These are phyloP conservation scores for Epicoccum sorghinum DNA, from an alignment of 2,329 filamentous ascomycete species.

Conservation along the genomic window DNA sequence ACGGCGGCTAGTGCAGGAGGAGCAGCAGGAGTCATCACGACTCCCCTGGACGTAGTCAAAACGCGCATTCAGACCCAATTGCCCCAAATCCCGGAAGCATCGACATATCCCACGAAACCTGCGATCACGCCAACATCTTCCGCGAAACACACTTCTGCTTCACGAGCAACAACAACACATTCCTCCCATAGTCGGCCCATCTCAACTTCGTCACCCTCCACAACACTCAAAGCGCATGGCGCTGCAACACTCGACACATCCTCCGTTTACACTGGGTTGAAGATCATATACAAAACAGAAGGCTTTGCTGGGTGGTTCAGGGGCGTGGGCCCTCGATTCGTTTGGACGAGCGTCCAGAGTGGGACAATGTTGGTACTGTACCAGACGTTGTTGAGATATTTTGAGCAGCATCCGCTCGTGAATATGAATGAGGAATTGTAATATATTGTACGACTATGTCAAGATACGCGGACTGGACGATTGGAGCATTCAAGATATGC, in stretches of 20 bases:
- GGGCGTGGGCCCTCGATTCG: constrained; percentile 86
- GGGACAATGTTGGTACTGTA: constrained; percentile 97
- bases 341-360: constrained; percentile 98
- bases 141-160: constrained; percentile 40
- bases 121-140: constrained; percentile 26
- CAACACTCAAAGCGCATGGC: constrained; percentile 78
- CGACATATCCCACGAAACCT: constrained; percentile 23
- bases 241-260: constrained; percentile 85
- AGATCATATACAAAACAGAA: constrained; percentile 87
- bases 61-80: constrained; percentile 95
- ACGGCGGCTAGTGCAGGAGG: constrained; percentile 91
- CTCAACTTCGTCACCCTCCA: constrained; percentile 88
- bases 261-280: constrained; percentile 82
- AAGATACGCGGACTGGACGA: constrained; percentile 5
- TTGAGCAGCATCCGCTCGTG: constrained; percentile 64
- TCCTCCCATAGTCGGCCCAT: constrained; percentile 67
- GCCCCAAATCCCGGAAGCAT: constrained; percentile 49
- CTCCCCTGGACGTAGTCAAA: constrained; percentile 96
- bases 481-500: constrained; percentile 18
- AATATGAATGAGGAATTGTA: constrained; percentile 24
- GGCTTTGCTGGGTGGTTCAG: constrained; percentile 90
- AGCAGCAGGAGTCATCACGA: constrained; percentile 91
- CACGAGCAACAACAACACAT: constrained; percentile 32
- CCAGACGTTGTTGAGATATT: constrained; percentile 79
- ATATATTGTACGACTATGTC: constrained; percentile 23